Base-by-base conservation (phyloP, 177 flowering plant genomes). In the Vitis hybrid region DNA sequence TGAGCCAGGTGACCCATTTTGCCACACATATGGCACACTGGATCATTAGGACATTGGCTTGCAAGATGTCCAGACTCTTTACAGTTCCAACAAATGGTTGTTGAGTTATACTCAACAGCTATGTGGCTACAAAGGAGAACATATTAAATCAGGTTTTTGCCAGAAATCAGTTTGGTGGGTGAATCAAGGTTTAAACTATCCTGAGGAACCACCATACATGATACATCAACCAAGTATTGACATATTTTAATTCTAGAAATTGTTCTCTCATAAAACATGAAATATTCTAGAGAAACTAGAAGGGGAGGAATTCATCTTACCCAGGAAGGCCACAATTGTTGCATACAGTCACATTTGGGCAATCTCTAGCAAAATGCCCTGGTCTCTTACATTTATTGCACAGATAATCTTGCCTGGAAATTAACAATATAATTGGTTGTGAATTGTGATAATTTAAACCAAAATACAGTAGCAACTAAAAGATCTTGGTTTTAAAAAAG, bases 291-390 rank as follows among this genome's bases (percentile, higher is more conserved):
- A 48, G 9, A 57, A 68, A 52, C 8, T 19, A 52, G 23, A 60
- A 15, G 12, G 34, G 15, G 62, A 54, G 10, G 12, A 12, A 62
- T 17, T 63, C 62, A 49, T 52, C 80, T 72, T 64, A 79, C 82
- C 82, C 82, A 48, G 80, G 80, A 60, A 76, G 77, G 12, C 82
- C 77, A 18, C 82, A 79, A 51, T 76, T 76, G 70, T 79, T 74
- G 54, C 82, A 79, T 2, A 79, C 77, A 30, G 75, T 66, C 51
- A 79, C 57, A 65, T 74, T 79, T 11, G 75, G 77, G 34, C 82
- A 79, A 19, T 76, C 82, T 66, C 82, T 70, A 8, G 77, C 82
- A 74, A 70, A 79, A 71, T 76, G 82, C 15, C 82, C 80, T 14
- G 77, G 79, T 12, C 80, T 75, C 51, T 71, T 79, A 59, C 82